Evolutionary conservation across 2,329 filamentous ascomycete genomes (phyloP).

Genomic region (Pleomassaria siparia): DNA sequence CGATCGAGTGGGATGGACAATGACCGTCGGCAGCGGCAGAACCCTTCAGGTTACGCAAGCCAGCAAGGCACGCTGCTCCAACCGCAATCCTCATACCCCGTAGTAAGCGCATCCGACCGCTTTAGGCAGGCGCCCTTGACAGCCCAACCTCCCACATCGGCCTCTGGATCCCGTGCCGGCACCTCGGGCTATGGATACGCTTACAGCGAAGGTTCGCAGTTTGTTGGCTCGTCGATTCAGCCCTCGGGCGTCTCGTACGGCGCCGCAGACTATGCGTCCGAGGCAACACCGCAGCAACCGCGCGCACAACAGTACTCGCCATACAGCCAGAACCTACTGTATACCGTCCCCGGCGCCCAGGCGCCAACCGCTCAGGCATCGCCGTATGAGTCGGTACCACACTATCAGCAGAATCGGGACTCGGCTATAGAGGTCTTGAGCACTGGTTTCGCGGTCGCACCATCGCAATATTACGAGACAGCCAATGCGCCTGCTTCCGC

Average conservation of each 20-base stretch:
- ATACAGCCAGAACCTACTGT: constrained; percentile 72
- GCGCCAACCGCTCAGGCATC: constrained; percentile 53
- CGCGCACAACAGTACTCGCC: constrained; percentile 53
- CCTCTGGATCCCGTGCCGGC: constrained; percentile 42
- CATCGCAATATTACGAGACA: constrained; percentile 67
- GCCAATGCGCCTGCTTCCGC: constrained; percentile 61
- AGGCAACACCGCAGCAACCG: constrained; percentile 58
- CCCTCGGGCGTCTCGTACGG: constrained; percentile 60
- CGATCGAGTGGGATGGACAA: constrained; percentile 73
- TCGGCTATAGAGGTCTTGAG: constrained; percentile 76
- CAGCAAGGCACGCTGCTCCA: constrained; percentile 51
- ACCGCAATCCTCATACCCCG: constrained; percentile 45
- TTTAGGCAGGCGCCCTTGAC: constrained; percentile 51
- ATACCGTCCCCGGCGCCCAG: constrained; percentile 61
- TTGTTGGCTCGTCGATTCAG: constrained; percentile 58
- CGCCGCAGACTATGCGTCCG: constrained; percentile 63
- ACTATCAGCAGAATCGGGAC: constrained; percentile 69
- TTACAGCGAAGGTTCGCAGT: constrained; percentile 57
- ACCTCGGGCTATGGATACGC: constrained; percentile 52
- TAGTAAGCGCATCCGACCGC: constrained; percentile 51
- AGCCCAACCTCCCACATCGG: constrained; percentile 47
- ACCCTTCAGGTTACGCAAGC: constrained; percentile 64
- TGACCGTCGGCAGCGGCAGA: constrained; percentile 72
- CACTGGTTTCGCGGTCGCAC: constrained; percentile 67
- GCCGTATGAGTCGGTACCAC: constrained; percentile 72